Evolutionary conservation across 306 rosid species (phyloP), one percentile per base, ranked within the genome.

Genomic region (Fragaria iinumae): DNA sequence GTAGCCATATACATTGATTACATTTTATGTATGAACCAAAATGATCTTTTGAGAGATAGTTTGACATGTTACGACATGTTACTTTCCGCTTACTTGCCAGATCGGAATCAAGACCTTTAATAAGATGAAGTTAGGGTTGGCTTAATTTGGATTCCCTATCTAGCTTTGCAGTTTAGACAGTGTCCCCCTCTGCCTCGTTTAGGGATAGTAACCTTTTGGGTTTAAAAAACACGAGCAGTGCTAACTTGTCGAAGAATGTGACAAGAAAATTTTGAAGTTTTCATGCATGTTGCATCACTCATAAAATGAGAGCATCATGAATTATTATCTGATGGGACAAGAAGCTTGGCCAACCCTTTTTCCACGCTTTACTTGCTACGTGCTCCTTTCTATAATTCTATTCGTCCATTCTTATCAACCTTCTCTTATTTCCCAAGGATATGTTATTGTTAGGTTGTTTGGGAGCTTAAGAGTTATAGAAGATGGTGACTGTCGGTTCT

Each of bases 401-500:
- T 29, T 29, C 32, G 32, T 69, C 57, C 38, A 43, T 25, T 25
- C 21, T 69, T 45, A 18, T 71, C 29, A 70, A 32, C 29, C 8
- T 34, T 70, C 12, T n/a, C 12, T 9, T 25, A 7, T 16, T 3
- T 10, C 39, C 13, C 12, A 36, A 0, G 14, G 4, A 68, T 7
- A 56, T n/a, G 29, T 56, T 34, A 27, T 25, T 69, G 59, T 16
- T 27, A 27, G 43, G 74, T 48, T 70, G 74, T 29, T 70, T 70
- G 23, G 74, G 18, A 27, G 74, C 74, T 12, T 21, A 13, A n/a
- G 38, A 56, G 45, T 6, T 38, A 71, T 20, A 52, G 48, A 45
- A 21, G 66, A 55, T 53, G 36, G 36, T 34, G 25, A 27, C 6
- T 52, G 45, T n/a, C 76, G n/a, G 20, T 21, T 11, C 43, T 50